Evolutionary conservation across 139 green algal species (phyloP), one percentile per base, ranked within the genome.

Genomic region (Chlamydomonas sp.): DNA sequence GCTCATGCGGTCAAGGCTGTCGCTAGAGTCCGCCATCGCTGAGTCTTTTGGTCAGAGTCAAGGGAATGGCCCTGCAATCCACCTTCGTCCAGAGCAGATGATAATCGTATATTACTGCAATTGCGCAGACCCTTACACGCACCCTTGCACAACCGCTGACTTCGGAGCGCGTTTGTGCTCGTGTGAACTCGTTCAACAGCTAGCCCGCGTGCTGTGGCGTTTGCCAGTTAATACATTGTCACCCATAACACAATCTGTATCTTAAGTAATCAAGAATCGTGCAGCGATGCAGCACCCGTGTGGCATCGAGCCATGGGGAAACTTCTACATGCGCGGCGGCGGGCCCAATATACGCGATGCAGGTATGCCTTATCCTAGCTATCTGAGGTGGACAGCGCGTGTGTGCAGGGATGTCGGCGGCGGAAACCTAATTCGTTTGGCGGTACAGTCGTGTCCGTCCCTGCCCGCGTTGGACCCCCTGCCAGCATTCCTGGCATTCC

Each of bases 301-400:
- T 16, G 92, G 92, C 8, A 91, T 96, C 1, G 74, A 95, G 88
- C 94, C 94, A 0, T 89, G 83, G 84, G 94, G 94, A 9, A 95
- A 94, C 63, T 89, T 83, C 10, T 86, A 86, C 62, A 83, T 94
- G 49, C 10, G 94, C 12, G 62, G 61, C 2, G 69, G 83, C 20
- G 78, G 67, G 67, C 73, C 84, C 68, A 87, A 90, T 17, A 87
- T 91, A 5, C 85, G 91, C 57, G 88, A 86, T 20, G 61, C 77
- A 91, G 89, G 87, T 94, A 72, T 9, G 81, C 17, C 9, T 18
- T 15, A 57, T 80, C 14, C 20, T 67, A 17, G 0, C 18, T 2
- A 17, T 31, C 17, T 16, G n/a, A 5, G 1, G 6, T 9, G 3
- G n/a, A 8, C 72, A 17, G 31, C 31, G 31, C 31, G 31, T 49